These are phyloP conservation scores for Kodamaea fungicola DNA, from an alignment of 1,139 yeast species.

Conservation along the genomic window DNA sequence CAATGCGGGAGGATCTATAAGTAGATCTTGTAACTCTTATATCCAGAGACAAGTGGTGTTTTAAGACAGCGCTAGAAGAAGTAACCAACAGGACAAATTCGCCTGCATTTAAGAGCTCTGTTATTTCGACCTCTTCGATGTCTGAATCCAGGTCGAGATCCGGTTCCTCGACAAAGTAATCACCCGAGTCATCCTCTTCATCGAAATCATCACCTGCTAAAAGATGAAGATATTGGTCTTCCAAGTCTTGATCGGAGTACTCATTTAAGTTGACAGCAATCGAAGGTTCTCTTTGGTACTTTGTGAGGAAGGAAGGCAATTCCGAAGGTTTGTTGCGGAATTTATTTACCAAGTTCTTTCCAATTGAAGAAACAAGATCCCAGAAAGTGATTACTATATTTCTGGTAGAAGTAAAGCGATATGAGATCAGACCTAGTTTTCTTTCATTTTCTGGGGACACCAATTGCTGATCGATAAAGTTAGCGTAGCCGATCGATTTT, in stretches of 20 bases:
- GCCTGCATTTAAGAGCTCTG: slow-evolving; percentile 29
- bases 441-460: slow-evolving; percentile 11
- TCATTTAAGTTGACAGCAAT: slow-evolving; percentile 17
- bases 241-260: slow-evolving; percentile 22
- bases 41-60: slow-evolving; percentile 30
- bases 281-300: slow-evolving; percentile 9
- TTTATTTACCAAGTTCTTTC: slow-evolving; percentile 9
- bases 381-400: slow-evolving; percentile 18
- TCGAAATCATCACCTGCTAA: slow-evolving; percentile 30
- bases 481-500: slow-evolving; percentile 28
- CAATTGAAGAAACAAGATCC: slow-evolving; percentile 24
- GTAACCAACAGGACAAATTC: slow-evolving; percentile 28
- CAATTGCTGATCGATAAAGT: slow-evolving; percentile 28
- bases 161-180: slow-evolving; percentile 29
- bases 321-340: slow-evolving; percentile 5
- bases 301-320: slow-evolving; percentile 27
- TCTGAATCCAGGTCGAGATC: slow-evolving; percentile 10
- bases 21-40: slow-evolving; percentile 40
- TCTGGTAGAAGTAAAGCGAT: slow-evolving; percentile 17
- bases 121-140: slow-evolving; percentile 2
- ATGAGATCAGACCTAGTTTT: slow-evolving; percentile 20
- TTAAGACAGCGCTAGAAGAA: slow-evolving; percentile 28
- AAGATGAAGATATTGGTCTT: slow-evolving; percentile 20
- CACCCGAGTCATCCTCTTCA: slow-evolving; percentile 47
- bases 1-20: slow-evolving; percentile 15